phyloP scores from a whole-genome alignment of 2,329 filamentous ascomycete species.

The Alternaria consortialis region DNA sequence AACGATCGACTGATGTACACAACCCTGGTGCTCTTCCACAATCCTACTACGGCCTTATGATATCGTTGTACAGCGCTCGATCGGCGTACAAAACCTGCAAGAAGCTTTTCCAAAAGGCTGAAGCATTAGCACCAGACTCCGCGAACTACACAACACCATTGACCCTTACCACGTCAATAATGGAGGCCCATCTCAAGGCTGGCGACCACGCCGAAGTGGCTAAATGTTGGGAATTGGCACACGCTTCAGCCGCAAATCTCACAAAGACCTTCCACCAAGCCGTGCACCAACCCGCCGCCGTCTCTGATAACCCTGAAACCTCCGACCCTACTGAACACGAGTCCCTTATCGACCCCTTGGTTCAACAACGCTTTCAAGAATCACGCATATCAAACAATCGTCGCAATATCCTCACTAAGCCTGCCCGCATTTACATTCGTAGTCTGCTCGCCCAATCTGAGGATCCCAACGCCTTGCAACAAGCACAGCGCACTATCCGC shows the following conservation, averaged over 20 bases:
- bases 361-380: slow-evolving; percentile 29
- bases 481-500: slow-evolving; percentile 54
- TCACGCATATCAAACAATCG: slow-evolving; percentile 46
- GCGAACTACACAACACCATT: slow-evolving; percentile 35
- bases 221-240: slow-evolving; percentile 71
- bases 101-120: slow-evolving; percentile 36
- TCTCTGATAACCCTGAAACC: slow-evolving; percentile 13
- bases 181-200: slow-evolving; percentile 70
- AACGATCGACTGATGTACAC: slow-evolving; percentile 33
- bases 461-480: slow-evolving; percentile 34
- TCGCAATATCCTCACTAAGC: slow-evolving; percentile 59
- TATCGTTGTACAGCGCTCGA: slow-evolving; percentile 63
- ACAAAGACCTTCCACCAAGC: slow-evolving; percentile 43
- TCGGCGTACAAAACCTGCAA: slow-evolving; percentile 55
- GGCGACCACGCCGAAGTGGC: slow-evolving; percentile 68
- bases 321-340: background rate
- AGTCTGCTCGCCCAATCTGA: slow-evolving; percentile 60
- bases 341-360: slow-evolving; percentile 33
- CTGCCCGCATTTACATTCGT: slow-evolving; percentile 62
- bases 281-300: slow-evolving; percentile 45
- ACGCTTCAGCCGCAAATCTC: slow-evolving; percentile 60
- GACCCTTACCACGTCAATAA: slow-evolving; percentile 64
- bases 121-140: slow-evolving; percentile 23
- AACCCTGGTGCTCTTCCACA: slow-evolving; percentile 57
- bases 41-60: slow-evolving; percentile 64